phyloP scores from a whole-genome alignment of 140 eudicot genomes.

The Anethum foeniculum region DNA sequence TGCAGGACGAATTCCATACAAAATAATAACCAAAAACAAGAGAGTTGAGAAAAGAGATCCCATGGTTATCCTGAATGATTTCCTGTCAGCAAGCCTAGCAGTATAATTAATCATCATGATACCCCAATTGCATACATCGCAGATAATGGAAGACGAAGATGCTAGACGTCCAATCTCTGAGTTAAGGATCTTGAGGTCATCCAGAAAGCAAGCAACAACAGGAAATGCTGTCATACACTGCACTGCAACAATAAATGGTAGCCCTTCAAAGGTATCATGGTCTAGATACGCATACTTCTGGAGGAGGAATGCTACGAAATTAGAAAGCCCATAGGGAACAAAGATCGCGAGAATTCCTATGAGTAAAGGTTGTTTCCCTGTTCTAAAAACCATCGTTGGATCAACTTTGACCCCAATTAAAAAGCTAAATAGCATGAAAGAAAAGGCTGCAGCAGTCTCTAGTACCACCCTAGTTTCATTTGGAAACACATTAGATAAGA shows the following conservation, averaged over 20 bases:
- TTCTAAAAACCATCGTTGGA: slow-evolving; percentile 19
- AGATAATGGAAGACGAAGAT: slow-evolving; percentile 37
- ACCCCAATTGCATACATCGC: slow-evolving; percentile 31
- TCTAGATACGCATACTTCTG: slow-evolving; percentile 15
- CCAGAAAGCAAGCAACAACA: slow-evolving; percentile 31
- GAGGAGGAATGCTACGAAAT: slow-evolving; percentile 22
- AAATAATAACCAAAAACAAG: slow-evolving; percentile 10
- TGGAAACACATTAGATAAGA: slow-evolving; percentile 29
- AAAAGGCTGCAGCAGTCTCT: slow-evolving; percentile 32
- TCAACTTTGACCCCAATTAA: slow-evolving; percentile 37
- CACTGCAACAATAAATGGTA: slow-evolving; percentile 22
- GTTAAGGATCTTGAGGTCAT: slow-evolving; percentile 43
- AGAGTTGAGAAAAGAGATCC: slow-evolving; percentile 16
- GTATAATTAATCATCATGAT: slow-evolving; percentile 11
- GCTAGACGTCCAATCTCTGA: slow-evolving; percentile 49
- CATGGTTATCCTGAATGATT: slow-evolving; percentile 6
- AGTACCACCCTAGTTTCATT: slow-evolving; percentile 13
- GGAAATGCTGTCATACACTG: slow-evolving; percentile 41
- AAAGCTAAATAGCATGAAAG: slow-evolving; percentile 34
- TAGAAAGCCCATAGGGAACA: slow-evolving; percentile 26
- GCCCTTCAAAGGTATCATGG: slow-evolving; percentile 6
- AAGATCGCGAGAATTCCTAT: slow-evolving; percentile 31
- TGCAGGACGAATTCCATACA: slow-evolving; percentile 32
- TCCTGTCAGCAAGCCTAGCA: not conserved
- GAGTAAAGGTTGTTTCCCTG: slow-evolving; percentile 34